Evolutionary conservation across 805 yeast species (phyloP), one percentile per base, ranked within the genome.

Genomic region (Teunomyces gatunensis): DNA sequence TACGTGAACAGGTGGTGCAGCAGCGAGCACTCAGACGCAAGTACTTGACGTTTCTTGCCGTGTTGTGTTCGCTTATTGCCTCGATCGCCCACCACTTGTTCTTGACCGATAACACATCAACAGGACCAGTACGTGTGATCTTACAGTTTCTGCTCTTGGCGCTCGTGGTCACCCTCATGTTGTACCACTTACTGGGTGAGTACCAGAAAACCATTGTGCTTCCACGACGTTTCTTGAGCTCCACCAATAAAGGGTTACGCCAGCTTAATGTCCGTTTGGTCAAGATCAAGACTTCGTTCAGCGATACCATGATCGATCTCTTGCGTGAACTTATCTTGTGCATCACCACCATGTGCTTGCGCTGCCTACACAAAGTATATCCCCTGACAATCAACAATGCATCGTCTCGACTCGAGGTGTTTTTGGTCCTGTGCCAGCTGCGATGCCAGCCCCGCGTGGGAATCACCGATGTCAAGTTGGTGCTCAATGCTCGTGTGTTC

Each of bases 131-230:
- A 40, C 65, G 72, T 49, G 74, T 70, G 49, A 58, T 59, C 37
- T 69, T 68, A 50, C 81, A 83, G 59, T 81, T 88, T 42, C 60
- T 81, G 11, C 76, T 87, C 3, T 70, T 85, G 13, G 83, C 85
- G 44, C 76, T 81, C 15, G 55, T 79, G 25, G 81, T 91, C 15
- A 87, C 96, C 0, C 67, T 90, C 47, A 75, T 82, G 21, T 71
- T 92, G 37, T 92, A 89, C 66, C 90, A 87, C 58, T 66, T 92
- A 30, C 85, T 96, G 20, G 99, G 99, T 0, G 94, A 90, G 67
- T 94, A 92, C 65, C 80, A 80, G 48, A 80, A 94, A 51, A 89
- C 96, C 0, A 87, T 92, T 46, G 85, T 87, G 12, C 71, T 83
- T 36, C 96, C 97, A 1, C 78, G 96, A 51, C 77, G 81, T 59